Evolutionary conservation across 139 green algal genomes (phyloP).

Genomic region (Nannochloris sp.): DNA sequence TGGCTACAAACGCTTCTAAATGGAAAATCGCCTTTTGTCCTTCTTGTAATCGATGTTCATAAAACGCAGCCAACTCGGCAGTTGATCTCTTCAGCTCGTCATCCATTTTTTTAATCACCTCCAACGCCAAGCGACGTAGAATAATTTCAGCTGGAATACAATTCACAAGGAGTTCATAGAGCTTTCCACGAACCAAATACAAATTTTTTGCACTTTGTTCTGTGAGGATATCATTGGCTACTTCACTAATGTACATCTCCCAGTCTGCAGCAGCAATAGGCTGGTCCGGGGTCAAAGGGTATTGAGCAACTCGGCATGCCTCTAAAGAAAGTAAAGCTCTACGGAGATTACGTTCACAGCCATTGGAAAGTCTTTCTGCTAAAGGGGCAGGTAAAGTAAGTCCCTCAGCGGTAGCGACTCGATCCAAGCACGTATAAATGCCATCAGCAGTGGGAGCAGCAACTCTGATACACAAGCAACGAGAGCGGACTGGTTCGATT

Average conservation of each 20-base stretch:
- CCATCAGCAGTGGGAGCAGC: conserved; percentile 53
- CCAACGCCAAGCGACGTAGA: conserved; percentile 49
- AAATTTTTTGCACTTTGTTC: conserved; percentile 87
- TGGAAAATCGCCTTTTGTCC: conserved; percentile 95
- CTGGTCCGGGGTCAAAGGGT: conserved; percentile 57
- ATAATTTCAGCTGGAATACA: conserved; percentile 88
- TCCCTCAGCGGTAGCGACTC: conserved; percentile 68
- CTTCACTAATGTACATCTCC: conserved; percentile 87
- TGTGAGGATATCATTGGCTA: conserved; percentile 70
- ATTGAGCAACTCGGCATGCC: conserved; percentile 51
- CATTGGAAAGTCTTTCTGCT: conserved; percentile 46
- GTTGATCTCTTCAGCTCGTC: conserved; percentile 75
- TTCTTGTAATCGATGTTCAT: conserved; percentile 84
- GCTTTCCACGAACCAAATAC: conserved; percentile 73
- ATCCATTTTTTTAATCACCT: conserved; percentile 85
- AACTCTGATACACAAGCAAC: conserved; percentile 90
- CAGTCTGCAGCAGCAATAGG: conserved; percentile 70
- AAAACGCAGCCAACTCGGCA: conserved; percentile 54
- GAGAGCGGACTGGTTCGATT: conserved; percentile 85
- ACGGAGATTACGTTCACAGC: conserved; percentile 72
- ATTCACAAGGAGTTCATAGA: conserved; percentile 97
- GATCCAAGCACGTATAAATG: conserved; percentile 55
- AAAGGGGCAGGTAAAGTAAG: conserved; percentile 61
- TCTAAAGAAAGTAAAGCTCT: conserved; percentile 88
- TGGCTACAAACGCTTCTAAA: conserved; percentile 93